phyloP scores from a whole-genome alignment of 305 asterid species.

The Fraxinus velutina region DNA sequence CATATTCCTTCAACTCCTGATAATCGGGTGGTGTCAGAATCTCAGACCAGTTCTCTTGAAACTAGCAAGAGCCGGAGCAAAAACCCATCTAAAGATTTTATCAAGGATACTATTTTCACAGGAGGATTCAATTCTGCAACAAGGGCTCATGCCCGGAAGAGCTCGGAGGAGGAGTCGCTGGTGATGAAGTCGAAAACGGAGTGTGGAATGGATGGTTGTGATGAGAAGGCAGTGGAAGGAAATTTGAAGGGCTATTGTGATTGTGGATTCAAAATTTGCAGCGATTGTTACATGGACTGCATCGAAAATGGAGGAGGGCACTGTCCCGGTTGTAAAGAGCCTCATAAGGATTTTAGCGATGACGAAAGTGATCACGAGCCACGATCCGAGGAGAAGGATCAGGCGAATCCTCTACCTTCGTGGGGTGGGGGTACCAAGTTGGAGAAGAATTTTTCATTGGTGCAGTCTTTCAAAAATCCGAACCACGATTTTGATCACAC shows the following conservation, averaged over 20 bases:
- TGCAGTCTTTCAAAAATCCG: slow-evolving; percentile 80
- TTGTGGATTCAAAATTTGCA: slow-evolving; percentile 71
- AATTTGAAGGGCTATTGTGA: slow-evolving; percentile 51
- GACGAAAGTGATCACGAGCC: slow-evolving; percentile 49
- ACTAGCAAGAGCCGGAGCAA: slow-evolving; percentile 41
- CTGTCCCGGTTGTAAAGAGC: slow-evolving; percentile 89
- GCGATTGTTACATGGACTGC: slow-evolving; percentile 69
- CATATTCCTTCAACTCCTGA: slow-evolving; percentile 89
- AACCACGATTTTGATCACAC: slow-evolving; percentile 81
- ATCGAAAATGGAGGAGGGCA: slow-evolving; percentile 45
- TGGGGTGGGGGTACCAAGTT: slow-evolving; percentile 51
- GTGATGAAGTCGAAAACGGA: slow-evolving; percentile 44
- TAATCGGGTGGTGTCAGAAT: slow-evolving; percentile 39
- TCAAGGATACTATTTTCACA: slow-evolving; percentile 71
- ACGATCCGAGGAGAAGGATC: slow-evolving; percentile 52
- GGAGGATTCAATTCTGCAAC: slow-evolving; percentile 83
- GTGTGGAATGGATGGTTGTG: slow-evolving; percentile 79
- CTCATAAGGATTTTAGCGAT: slow-evolving; percentile 40
- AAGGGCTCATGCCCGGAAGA: slow-evolving; percentile 63
- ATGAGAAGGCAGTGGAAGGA: slow-evolving; percentile 53
- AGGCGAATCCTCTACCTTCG: slow-evolving; percentile 58
- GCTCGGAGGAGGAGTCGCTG: slow-evolving; percentile 42
- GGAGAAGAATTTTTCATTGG: slow-evolving; percentile 76
- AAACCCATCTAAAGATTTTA: slow-evolving; percentile 53
- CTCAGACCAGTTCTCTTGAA: slow-evolving; percentile 40